Base-by-base conservation (phyloP, 169 alveolate species). In the Cryptosporidium parvum region DNA sequence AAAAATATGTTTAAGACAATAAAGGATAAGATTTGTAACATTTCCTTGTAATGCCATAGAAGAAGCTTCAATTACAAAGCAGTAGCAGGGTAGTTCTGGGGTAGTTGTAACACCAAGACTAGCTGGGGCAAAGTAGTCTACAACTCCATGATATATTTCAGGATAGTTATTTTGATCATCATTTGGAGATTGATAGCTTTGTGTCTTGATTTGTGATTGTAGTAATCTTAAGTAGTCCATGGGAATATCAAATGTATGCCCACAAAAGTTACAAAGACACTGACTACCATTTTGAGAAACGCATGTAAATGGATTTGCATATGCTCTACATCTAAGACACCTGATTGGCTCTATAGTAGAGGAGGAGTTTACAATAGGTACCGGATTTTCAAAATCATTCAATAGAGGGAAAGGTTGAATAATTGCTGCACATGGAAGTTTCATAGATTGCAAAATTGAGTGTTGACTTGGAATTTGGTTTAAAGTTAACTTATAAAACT, bases 241-340 rank as follows among this genome's bases (percentile, higher is more conserved):
- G 10, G 89, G 89, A 23, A 80, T 89, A 70, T 45, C 91, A 84
- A 92, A 92, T 33, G 86, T 84, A 52, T 91, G 91, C 9, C 91
- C 92, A 61, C 94, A 92, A 72, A 92, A 86, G 85, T 86, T 92
- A 72, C 94, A 92, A 37, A 86, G 68, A 72, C 94, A 92, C 42
- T 92, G 92, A 45, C 72, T 86, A 70, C 94, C 92, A 21, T 72
- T 85, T 42, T 80, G 68, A 44, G 94, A 91, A 69, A 92, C 85
- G 37, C 92, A 53, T 85, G 92, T 92, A 68, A 92, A 92, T 33
- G 94, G 93, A 23, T 91, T 86, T 42, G 89, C 85, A 84, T 92
- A 92, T 16, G 91, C 91, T 85, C 91, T 75, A 68, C 94, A 92
- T 68, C 80, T 68, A 26, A 86, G 71, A 80, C 94, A 92, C 35